phyloP scores from a whole-genome alignment of 192 early-diverging fungal species.

The Linnemannia zychae region DNA sequence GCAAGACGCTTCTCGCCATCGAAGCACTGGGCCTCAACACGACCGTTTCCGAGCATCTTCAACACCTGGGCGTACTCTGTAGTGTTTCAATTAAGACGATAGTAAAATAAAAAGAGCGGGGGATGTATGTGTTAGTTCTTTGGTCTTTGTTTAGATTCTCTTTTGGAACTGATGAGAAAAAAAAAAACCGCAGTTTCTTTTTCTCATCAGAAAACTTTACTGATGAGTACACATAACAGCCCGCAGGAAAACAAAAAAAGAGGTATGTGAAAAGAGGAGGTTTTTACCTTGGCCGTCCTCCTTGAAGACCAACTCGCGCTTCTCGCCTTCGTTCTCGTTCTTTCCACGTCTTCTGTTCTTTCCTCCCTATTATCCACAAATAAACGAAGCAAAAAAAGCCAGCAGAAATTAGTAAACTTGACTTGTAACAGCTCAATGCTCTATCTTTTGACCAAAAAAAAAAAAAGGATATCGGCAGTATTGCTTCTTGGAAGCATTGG shows the following conservation, averaged over 20 bases:
- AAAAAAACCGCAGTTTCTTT: not conserved
- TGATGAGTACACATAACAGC: not conserved
- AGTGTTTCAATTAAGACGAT: not conserved
- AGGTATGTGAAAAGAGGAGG: not conserved
- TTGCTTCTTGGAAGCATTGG: not conserved
- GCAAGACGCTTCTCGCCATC: conserved; percentile 93
- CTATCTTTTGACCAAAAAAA: not conserved
- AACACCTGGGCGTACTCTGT: conserved; percentile 93
- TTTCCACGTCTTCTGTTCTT: conserved; percentile 95
- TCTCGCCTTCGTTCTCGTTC: conserved; percentile 95
- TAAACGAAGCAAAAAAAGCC: not conserved
- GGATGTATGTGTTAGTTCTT: not conserved
- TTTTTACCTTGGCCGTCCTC: conserved; percentile 91
- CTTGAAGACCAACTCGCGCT: conserved; percentile 97
- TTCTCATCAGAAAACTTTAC: not conserved
- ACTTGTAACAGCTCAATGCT: not conserved
- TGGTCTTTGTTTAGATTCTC: not conserved
- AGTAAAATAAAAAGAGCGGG: not conserved
- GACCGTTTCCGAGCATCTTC: conserved; percentile 98
- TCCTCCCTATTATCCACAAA: conserved; percentile 72
- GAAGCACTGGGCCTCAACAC: conserved; percentile 90
- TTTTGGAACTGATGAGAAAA: not conserved
- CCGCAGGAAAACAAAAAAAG: not conserved
- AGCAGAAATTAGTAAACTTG: not conserved
- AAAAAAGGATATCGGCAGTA: not conserved